These are phyloP conservation scores for Fraxinus americana DNA, from an alignment of 257 asterid species.

Conservation along the genomic window DNA sequence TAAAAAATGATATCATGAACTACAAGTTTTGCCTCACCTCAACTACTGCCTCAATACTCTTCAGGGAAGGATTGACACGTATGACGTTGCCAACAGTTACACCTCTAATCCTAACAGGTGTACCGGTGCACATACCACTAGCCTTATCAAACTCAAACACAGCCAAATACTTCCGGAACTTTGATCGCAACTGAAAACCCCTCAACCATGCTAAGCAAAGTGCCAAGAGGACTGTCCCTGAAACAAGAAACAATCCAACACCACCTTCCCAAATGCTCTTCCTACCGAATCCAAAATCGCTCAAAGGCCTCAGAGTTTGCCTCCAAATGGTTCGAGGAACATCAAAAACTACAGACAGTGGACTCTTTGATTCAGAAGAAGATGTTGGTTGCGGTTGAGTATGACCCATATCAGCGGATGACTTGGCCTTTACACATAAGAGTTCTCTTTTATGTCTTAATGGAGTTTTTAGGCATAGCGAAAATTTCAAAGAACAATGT, in stretches of 20 bases:
- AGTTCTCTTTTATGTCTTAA: constrained; percentile 34
- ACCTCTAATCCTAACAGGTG: constrained; percentile 93
- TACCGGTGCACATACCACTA: constrained; percentile 88
- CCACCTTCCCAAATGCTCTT: constrained; percentile 99
- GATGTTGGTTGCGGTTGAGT: constrained; percentile 39
- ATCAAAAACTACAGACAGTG: constrained; percentile 58
- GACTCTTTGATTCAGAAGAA: constrained; percentile 42
- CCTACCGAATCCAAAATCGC: constrained; percentile 91
- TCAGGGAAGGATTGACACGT: constrained; percentile 82
- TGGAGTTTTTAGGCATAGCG: constrained; percentile 43
- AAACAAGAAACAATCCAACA: constrained; percentile 86
- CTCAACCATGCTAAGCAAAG: constrained; percentile 95
- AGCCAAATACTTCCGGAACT: constrained; percentile 79
- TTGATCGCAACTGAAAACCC: constrained; percentile 85
- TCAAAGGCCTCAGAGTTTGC: constrained; percentile 78
- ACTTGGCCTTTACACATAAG: constrained; percentile 41
- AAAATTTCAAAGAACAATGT: constrained; percentile 33
- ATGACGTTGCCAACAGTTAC: constrained; percentile 87
- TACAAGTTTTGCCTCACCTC: constrained; percentile 57
- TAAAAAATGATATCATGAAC: constrained; percentile 9
- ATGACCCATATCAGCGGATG: constrained; percentile 50
- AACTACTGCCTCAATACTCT: constrained; percentile 77
- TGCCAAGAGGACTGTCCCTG: constrained; percentile 75
- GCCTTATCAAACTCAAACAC: constrained; percentile 91
- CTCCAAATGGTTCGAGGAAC: constrained; percentile 73